phyloP scores from a whole-genome alignment of 2,329 filamentous ascomycete genomes.

The Trichoderma koningiopsis region DNA sequence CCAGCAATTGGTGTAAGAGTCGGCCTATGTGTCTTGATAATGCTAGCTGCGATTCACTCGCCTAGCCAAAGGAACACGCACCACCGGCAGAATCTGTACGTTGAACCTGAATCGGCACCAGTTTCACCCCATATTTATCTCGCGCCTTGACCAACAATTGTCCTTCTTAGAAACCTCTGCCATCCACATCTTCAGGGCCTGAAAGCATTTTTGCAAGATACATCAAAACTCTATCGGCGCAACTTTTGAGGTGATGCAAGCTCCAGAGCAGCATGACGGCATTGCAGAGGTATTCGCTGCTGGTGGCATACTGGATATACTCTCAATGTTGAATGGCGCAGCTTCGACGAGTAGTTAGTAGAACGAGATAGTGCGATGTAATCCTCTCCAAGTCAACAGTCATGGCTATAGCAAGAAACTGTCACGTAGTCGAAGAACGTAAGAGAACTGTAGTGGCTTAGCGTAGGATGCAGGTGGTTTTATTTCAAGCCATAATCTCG shows the following conservation, averaged over 20 bases:
- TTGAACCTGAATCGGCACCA: constrained; percentile 47
- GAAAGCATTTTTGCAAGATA: constrained; percentile 46
- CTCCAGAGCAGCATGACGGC: constrained; percentile 54
- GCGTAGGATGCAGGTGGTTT: background rate
- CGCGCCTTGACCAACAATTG: constrained; percentile 46
- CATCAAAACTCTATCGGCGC: constrained; percentile 49
- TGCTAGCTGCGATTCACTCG: background rate
- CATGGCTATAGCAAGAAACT: background rate
- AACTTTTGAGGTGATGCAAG: constrained; percentile 45
- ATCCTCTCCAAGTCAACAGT: background rate
- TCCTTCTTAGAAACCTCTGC: constrained; percentile 32
- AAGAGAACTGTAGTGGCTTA: background rate
- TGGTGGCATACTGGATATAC: constrained; percentile 54
- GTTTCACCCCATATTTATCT: constrained; percentile 48
- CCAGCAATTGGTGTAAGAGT: constrained; percentile 66
- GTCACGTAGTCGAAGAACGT: background rate
- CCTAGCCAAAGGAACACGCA: background rate
- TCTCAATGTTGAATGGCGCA: background rate
- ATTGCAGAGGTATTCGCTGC: constrained; percentile 52
- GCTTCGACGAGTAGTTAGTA: background rate
- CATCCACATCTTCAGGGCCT: constrained; percentile 35
- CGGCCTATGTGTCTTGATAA: constrained; percentile 57
- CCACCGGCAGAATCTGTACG: constrained; percentile 38
- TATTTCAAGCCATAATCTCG: background rate
- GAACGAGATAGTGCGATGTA: background rate